Evolutionary conservation across 768 basidiomycete genomes (phyloP).

Genomic region (Mycena vulgaris): DNA sequence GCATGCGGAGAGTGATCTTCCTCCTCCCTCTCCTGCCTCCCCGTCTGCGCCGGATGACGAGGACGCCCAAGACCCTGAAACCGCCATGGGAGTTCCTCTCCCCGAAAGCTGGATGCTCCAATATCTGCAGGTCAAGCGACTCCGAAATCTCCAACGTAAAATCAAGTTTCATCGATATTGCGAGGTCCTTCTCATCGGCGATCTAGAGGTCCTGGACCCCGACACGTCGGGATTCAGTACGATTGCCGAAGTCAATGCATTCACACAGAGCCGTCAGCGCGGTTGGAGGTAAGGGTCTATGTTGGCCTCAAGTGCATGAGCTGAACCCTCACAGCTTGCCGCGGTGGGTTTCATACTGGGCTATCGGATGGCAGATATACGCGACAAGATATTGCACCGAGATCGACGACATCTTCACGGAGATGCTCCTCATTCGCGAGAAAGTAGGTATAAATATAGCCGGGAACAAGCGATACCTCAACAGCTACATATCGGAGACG

Average conservation of each 20-base stretch:
- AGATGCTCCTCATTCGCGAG: slow-evolving; percentile 12
- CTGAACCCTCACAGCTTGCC: too few species aligned
- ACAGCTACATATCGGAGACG: slow-evolving; percentile 2
- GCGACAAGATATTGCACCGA: slow-evolving; percentile 29
- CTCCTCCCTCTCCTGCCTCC: neutral
- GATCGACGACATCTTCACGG: slow-evolving; percentile 28
- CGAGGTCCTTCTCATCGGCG: neutral
- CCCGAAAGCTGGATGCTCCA: slow-evolving; percentile 31
- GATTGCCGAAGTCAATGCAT: slow-evolving; percentile 29
- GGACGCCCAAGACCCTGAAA: slow-evolving; percentile 18
- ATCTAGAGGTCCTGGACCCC: slow-evolving; percentile 27
- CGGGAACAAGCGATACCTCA: slow-evolving; percentile 37
- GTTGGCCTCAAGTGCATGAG: too few species aligned
- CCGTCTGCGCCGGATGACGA: neutral
- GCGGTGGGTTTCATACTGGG: slow-evolving; percentile 30
- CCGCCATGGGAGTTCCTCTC: slow-evolving; percentile 6
- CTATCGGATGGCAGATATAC: slow-evolving; percentile 36
- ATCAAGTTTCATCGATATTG: neutral
- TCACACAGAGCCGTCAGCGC: neutral
- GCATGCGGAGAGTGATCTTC: neutral
- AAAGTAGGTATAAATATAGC: slow-evolving; percentile 6
- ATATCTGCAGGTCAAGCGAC: slow-evolving; percentile 23
- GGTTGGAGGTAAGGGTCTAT: slow-evolving; percentile 24
- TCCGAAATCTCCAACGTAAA: slow-evolving; percentile 30
- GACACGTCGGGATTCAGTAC: slow-evolving; percentile 27